These are phyloP conservation scores for Tolypocladium cylindrosporum DNA, from an alignment of 2,329 filamentous ascomycete species.

Conservation along the genomic window DNA sequence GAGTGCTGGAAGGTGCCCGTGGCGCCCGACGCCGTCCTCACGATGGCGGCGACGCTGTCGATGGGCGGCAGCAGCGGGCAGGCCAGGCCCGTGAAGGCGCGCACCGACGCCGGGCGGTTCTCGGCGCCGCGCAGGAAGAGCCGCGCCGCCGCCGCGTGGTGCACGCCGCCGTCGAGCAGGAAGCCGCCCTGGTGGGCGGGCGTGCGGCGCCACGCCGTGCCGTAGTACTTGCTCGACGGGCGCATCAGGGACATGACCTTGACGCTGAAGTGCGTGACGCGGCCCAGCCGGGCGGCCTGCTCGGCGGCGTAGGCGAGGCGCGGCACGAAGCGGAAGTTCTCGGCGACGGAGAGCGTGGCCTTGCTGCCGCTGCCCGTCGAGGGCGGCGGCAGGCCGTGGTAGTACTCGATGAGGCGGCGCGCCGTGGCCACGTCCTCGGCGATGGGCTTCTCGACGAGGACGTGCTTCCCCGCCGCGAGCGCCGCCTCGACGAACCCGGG, in stretches of 20 bases:
- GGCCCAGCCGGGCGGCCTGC: conserved; percentile 20
- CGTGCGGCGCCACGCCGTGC: conserved; percentile 53
- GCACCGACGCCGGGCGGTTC: conserved; percentile 32
- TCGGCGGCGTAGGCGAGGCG: conserved; percentile 42
- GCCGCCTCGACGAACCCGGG: conserved; percentile 48
- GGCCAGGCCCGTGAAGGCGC: conserved; percentile 44
- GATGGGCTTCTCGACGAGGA: conserved; percentile 60
- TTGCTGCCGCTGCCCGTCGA: too few species aligned
- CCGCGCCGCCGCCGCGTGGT: conserved; percentile 55
- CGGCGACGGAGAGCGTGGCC: conserved; percentile 50
- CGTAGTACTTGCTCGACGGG: conserved; percentile 33
- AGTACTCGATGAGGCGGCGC: conserved; percentile 27
- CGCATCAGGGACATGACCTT: conserved; percentile 24
- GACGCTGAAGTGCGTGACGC: conserved; percentile 36
- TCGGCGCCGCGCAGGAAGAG: conserved; percentile 41
- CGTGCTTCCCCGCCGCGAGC: conserved; percentile 57
- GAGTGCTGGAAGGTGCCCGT: conserved; percentile 48
- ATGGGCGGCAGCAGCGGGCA: conserved; percentile 51
- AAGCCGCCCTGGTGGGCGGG: conserved; percentile 69
- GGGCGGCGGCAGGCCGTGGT: conserved; percentile 10
- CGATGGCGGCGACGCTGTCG: conserved; percentile 53
- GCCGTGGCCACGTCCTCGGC: conserved; percentile 44
- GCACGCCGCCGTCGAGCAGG: conserved; percentile 66
- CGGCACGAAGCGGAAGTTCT: conserved; percentile 61
- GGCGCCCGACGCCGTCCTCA: conserved; percentile 42